Evolutionary conservation across 176 grass and related monocot species (phyloP).

Genomic region (Secale cereale): DNA sequence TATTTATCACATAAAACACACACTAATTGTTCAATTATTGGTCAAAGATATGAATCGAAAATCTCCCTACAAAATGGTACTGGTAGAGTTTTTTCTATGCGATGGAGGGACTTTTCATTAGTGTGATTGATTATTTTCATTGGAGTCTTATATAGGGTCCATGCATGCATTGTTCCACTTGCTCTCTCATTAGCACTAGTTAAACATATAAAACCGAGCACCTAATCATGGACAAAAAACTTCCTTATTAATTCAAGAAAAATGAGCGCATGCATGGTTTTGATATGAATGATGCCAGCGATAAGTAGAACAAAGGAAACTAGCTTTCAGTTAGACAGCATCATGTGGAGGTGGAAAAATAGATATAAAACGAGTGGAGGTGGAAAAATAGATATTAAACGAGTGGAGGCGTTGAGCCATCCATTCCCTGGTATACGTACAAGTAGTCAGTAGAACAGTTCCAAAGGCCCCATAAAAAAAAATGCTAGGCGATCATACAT

Average conservation of each 20-base stretch:
- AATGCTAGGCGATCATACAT: not conserved
- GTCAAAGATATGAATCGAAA: not conserved
- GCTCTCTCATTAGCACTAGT: no score
- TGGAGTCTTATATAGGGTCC: no score
- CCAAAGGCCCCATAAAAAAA: not conserved
- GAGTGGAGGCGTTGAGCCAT: not conserved
- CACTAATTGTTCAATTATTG: no score
- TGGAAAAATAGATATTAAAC: no score
- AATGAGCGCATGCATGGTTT: conserved; percentile 8
- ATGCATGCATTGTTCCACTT: not conserved
- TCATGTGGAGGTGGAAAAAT: not conserved
- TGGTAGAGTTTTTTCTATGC: not conserved
- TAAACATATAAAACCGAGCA: not conserved
- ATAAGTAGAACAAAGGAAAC: not conserved
- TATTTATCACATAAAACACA: no score
- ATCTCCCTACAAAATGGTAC: not conserved
- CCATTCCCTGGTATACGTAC: not conserved
- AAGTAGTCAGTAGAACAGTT: not conserved
- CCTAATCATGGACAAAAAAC: conserved; percentile 30
- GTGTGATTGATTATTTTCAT: no score
- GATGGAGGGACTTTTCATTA: not conserved
- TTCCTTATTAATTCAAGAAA: not conserved
- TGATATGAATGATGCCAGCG: conserved; percentile 6
- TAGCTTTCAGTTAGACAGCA: not conserved
- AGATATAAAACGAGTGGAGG: not conserved